Evolutionary conservation across 768 basidiomycete genomes (phyloP), one percentile per base, ranked within the genome.

Genomic region (Suillus fuscotomentosus): DNA sequence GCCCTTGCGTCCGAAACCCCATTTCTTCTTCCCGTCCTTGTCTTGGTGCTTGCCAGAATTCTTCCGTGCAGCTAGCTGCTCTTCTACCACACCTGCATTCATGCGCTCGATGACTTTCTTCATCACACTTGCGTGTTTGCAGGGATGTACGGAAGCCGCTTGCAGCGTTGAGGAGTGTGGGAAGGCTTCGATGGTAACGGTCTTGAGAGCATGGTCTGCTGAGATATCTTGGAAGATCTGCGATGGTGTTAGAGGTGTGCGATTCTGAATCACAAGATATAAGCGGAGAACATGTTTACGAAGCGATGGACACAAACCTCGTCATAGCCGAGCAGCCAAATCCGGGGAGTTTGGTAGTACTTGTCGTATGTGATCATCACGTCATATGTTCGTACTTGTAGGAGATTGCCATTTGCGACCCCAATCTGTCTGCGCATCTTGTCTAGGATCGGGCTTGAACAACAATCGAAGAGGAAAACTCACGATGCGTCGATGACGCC

Each of bases 321-420:
- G 74, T 98, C 96, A 74, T 98, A 98, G 22, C 97, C 97, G 68
- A 96, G 86, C 65, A 99, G 80, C 97, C 97, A 99, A 75, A 98
- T 91, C 69, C 97, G 88, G 27, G 97, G 97, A 14, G 96, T 98
- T 77, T 99, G 97, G 78, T 99, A 99, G 78, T 96, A 97, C 81
- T 99, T 99, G 85, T 99, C 97, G 77, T 99, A 99, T 56, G 94
- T 94, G 82, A 99, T 99, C 91, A 97, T 94, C 72, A 98, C 96
- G 76, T 99, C 97, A 81, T 99, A 99, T 13, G 97, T 99, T 72
- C 97, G 87, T 47, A 99, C 94, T 83, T 96, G 94, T 48, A 99
- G 81, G 34, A 98, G 82, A 71, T 97, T 97, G 63, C 87, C 88
- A 66, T 88, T 92, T 41, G 88, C 86, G 24, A 84, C 82, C 68